A percentile compares a stretch with the other conserved stretches of the same genome.
Evolutionary conservation across 2,329 filamentous ascomycete species (phyloP).

Genomic region (Trichoderma gracile): DNA sequence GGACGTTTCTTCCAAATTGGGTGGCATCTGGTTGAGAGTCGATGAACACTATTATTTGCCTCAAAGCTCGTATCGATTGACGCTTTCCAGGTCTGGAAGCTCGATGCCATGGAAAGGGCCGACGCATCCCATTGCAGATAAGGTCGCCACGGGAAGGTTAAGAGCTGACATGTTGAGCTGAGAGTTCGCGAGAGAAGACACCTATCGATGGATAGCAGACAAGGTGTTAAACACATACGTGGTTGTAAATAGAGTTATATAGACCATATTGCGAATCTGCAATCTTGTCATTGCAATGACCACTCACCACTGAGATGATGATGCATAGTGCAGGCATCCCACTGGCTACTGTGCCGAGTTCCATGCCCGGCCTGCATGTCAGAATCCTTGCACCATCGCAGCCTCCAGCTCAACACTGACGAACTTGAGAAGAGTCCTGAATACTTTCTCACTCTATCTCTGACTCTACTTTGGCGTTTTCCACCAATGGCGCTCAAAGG

Average conservation of each 20-base stretch:
- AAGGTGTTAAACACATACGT: neutral
- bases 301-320: neutral
- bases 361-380: neutral
- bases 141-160: neutral
- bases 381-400: neutral
- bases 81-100: slow-evolving; percentile 4
- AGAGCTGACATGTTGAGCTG: neutral
- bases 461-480: too few relatives aligned
- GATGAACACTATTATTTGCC: neutral
- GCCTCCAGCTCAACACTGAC: neutral
- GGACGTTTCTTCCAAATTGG: neutral
- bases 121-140: neutral
- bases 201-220: too few relatives aligned
- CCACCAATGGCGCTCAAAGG: too few relatives aligned
- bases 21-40: neutral
- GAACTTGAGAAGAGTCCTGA: neutral
- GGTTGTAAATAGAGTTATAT: neutral
- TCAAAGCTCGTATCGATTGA: neutral
- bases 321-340: neutral
- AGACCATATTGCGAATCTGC: too few relatives aligned
- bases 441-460: neutral
- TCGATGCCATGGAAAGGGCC: neutral
- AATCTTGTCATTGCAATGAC: neutral
- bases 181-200: neutral
- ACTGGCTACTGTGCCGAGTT: slow-evolving; percentile 8